Evolutionary conservation across 176 grass and related monocot genomes (phyloP), one percentile per base, ranked within the genome.

Genomic region (Pharus latifolius): DNA sequence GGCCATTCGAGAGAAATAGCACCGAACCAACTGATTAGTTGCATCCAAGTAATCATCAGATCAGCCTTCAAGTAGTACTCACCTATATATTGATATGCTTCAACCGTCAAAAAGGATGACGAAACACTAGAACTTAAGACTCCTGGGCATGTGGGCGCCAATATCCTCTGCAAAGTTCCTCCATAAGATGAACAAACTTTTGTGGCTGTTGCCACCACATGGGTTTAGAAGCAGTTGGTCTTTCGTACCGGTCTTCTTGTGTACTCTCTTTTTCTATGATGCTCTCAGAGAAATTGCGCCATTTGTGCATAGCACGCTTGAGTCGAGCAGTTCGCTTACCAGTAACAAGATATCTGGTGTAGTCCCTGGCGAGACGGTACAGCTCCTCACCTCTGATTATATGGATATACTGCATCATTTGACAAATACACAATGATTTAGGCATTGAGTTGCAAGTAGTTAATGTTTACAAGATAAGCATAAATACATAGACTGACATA

Each of bases 361-460:
- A 98, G 78, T 98, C 95, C 49, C 81, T 81, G 35, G 78, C 84
- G 69, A 98, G 83, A 60, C 78, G 83, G 13, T 70, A 66, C 61
- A 93, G 54, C 55, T 98, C 95, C 61, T 98, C 90, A 19, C 94
- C 95, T 74, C 84, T 89, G 74, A 98, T 89, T 68, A 98, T 90
- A 17, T 88, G 83, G 67, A 88, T 90, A 49, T 93, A 98, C 95
- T 98, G 78, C 70, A 84, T 34, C 35, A 69, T 60, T 71, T 60
- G 34, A 45, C 24, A 79, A 84, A 33, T 11, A 57, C 6, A 47
- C 18, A 34, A 7, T 61, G 22, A 79, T 66, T 85, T 69, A 85
- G n/a, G n/a, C n/a, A 47, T 46, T 51, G 3, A 60, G n/a, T 15
- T 24, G 37, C 11, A 25, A 28, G 24, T 42, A 13, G 53, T 45